Conservation (phyloP, 768 basidiomycete species). For the Boletus coccyginus region DNA sequence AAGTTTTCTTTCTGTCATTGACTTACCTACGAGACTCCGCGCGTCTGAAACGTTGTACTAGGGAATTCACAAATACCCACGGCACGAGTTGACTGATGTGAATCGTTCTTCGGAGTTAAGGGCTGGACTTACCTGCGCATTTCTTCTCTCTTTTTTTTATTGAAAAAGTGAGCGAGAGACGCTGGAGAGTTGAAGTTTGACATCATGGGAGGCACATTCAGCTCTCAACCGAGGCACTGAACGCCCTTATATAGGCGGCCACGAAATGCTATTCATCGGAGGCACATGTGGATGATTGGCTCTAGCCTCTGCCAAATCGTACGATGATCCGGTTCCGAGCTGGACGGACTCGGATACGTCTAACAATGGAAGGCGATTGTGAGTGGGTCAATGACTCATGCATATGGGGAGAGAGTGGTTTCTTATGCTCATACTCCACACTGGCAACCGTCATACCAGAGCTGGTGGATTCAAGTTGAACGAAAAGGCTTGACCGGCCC, state of each 20-base stretch:
- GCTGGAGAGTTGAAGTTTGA: neutral
- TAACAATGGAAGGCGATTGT: neutral
- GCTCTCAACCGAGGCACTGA: neutral
- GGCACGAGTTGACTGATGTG: neutral
- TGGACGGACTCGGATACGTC: neutral
- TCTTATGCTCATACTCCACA: neutral
- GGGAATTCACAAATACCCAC: neutral
- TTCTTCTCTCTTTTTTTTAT: neutral
- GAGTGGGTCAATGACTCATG: conserved; percentile 16
- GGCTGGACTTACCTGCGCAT: neutral
- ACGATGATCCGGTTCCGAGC: conserved; percentile 4
- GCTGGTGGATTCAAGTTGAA: neutral
- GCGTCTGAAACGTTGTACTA: neutral
- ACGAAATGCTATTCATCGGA: conserved; percentile 9
- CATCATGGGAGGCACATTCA: neutral
- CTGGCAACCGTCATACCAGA: neutral
- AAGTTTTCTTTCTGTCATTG: neutral
- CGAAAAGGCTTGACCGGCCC: neutral
- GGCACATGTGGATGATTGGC: conserved; percentile 13
- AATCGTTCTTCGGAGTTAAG: neutral
- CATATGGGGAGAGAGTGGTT: neutral
- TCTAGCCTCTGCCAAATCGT: neutral
- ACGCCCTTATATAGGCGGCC: conserved; percentile 14
- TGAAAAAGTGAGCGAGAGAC: neutral
- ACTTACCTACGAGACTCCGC: conserved; percentile 7